A percentile compares a stretch with the other conserved stretches of the same genome.
Evolutionary conservation across 371 early-diverging fungal genomes (phyloP).

Genomic region (Mortierella sp.): DNA sequence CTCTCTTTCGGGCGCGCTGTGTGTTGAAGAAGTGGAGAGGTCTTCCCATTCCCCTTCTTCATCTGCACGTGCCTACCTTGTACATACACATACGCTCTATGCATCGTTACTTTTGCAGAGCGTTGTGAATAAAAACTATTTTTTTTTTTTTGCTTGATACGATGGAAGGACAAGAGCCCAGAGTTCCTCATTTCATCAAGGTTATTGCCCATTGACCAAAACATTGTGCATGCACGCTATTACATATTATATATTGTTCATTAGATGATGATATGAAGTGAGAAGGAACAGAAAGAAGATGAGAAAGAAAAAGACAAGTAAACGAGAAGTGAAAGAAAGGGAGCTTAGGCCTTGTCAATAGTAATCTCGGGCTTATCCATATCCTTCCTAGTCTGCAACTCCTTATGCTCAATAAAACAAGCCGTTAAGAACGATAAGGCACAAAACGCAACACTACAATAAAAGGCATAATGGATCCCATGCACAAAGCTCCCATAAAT

Average conservation of each 20-base stretch:
- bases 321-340: neutral
- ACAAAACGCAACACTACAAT: slow-evolving; percentile 35
- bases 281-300: neutral
- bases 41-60: too few species aligned
- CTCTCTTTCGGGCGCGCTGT: neutral
- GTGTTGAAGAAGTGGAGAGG: neutral
- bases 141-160: neutral
- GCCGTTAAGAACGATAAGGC: slow-evolving; percentile 28
- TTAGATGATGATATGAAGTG: neutral
- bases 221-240: too few species aligned
- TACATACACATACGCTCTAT: neutral
- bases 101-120: neutral
- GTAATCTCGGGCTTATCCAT: slow-evolving; percentile 25
- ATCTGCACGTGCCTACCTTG: neutral
- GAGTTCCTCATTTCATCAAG: too few species aligned
- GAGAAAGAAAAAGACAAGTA: neutral
- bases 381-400: slow-evolving; percentile 38
- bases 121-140: neutral
- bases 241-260: too few species aligned
- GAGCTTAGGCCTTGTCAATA: slow-evolving; percentile 28
- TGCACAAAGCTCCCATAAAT: slow-evolving; percentile 37
- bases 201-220: too few species aligned
- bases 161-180: neutral
- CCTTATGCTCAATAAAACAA: slow-evolving; percentile 45
- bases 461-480: slow-evolving; percentile 35